Evolutionary conservation across 1,139 yeast genomes (phyloP), one percentile per base, ranked within the genome.

Genomic region (Williopsis jadinii): DNA sequence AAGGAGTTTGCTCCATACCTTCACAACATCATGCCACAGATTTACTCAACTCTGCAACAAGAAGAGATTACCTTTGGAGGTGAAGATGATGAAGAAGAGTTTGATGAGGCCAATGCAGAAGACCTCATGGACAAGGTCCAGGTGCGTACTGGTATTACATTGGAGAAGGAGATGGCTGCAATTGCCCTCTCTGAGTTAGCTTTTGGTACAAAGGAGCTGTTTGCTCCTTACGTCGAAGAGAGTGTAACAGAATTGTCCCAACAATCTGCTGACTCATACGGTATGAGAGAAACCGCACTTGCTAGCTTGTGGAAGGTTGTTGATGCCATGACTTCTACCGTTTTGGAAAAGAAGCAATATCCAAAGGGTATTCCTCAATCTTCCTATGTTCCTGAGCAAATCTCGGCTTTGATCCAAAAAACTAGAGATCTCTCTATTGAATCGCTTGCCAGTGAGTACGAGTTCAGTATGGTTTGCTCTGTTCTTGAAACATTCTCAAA

Each of bases 81-180:
- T 19, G 71, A 62, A 40, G 60, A 62, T 48, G 54, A 60, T 34
- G 68, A 66, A 38, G 50, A 46, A 36, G 75, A 66, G 36, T 71
- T 64, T 28, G 58, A 60, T 28, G 65, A 64, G 37, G 73, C 64
- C 24, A 60, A 62, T 30, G 66, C 60, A 28, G 70, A 77, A 47
- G 90, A 82, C 41, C 62, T 81, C 51, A 79, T 75, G 46, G 80
- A 81, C 56, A 82, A 82, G 51, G 73, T 85, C 60, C 82, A 85
- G 54, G 90, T 90, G 51, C 88, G 88, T 71, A 84, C 96, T 40
- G 97, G 96, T 70, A 80, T 92, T 57, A 87, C 97, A 51, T 84
- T 86, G 57, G 98, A 92, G 69, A 92, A 92, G 69, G 98, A 92
- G 70, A 88, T 86, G 55, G 96, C 97, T n/a, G 76, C 94, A 37